Percentiles rank a stretch among this genome's conserved stretches.
Conservation (phyloP, 2,329 filamentous ascomycete genomes). For the Monilinia fructigena region DNA sequence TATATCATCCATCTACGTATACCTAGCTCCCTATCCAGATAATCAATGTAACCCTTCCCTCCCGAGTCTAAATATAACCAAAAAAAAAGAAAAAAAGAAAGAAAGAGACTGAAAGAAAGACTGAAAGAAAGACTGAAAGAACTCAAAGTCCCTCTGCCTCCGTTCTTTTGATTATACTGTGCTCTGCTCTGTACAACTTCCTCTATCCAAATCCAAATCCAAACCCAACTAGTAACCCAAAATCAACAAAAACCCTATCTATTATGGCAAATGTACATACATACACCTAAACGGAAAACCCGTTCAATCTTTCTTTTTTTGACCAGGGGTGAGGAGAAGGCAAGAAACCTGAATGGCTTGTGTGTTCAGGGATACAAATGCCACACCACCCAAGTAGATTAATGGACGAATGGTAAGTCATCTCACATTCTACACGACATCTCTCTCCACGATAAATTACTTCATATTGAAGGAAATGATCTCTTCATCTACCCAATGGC, state of each 20-base stretch:
- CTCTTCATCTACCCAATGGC: not conserved
- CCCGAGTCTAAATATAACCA: no score
- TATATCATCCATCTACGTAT: no score
- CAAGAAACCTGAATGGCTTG: slow-evolving; percentile 17
- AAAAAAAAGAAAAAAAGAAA: no score
- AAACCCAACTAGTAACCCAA: no score
- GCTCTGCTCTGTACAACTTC: no score
- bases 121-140: no score
- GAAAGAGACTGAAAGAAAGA: no score
- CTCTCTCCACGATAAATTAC: not conserved
- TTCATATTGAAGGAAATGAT: slow-evolving; percentile 11
- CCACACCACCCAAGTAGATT: slow-evolving; percentile 3
- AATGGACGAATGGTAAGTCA: slow-evolving; percentile 1
- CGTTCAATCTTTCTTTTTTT: not conserved
- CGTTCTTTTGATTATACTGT: no score
- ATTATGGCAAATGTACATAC: not conserved
- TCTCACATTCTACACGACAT: slow-evolving; percentile 11
- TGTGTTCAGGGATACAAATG: slow-evolving; percentile 13
- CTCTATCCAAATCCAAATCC: not conserved
- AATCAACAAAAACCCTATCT: not conserved
- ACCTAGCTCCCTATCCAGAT: no score
- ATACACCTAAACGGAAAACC: no score
- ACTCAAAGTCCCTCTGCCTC: no score
- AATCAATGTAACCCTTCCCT: no score
- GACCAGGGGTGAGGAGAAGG: not conserved